A percentile compares a stretch with the other conserved stretches of the same genome.
Evolutionary conservation across 805 yeast species (phyloP).

Genomic region (Candida boleticola): DNA sequence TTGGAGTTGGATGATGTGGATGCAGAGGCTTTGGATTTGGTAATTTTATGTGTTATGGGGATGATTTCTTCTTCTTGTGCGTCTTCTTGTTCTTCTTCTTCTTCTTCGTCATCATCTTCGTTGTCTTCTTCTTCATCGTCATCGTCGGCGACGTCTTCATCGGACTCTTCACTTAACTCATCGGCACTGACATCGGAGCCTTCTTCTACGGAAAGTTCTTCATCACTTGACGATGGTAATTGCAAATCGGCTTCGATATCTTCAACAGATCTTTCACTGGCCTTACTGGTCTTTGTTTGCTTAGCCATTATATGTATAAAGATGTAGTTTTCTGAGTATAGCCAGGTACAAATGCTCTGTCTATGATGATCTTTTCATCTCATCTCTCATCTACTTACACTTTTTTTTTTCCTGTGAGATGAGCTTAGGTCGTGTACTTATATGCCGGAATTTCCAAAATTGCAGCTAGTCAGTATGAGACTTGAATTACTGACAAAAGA

Average conservation of each 20-base stretch:
- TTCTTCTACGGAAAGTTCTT: constrained; percentile 22
- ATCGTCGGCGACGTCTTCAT: constrained; percentile 19
- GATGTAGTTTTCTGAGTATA: neutral
- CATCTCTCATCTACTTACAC: too few relatives aligned
- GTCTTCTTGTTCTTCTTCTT: constrained; percentile 14
- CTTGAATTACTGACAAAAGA: too few relatives aligned
- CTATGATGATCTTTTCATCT: too few relatives aligned
- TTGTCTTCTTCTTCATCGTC: constrained; percentile 17
- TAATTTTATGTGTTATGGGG: constrained; percentile 19
- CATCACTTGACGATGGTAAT: constrained; percentile 17
- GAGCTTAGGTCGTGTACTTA: neutral
- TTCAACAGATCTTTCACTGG: constrained; percentile 17
- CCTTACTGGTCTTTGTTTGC: neutral
- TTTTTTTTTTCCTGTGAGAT: constrained; percentile 1
- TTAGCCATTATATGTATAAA: constrained; percentile 2
- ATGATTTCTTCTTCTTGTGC: constrained; percentile 7
- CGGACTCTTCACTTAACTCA: constrained; percentile 16
- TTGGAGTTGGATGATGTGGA: constrained; percentile 2
- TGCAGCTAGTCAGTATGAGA: too few relatives aligned
- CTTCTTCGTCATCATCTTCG: constrained; percentile 26
- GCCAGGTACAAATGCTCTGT: neutral
- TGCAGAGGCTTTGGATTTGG: constrained; percentile 15
- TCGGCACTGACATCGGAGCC: constrained; percentile 9
- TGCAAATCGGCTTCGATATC: constrained; percentile 21
- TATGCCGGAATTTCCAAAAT: neutral